These are phyloP conservation scores for Thielaviopsis populi DNA, from an alignment of 2,329 filamentous ascomycete species.

Conservation along the genomic window DNA sequence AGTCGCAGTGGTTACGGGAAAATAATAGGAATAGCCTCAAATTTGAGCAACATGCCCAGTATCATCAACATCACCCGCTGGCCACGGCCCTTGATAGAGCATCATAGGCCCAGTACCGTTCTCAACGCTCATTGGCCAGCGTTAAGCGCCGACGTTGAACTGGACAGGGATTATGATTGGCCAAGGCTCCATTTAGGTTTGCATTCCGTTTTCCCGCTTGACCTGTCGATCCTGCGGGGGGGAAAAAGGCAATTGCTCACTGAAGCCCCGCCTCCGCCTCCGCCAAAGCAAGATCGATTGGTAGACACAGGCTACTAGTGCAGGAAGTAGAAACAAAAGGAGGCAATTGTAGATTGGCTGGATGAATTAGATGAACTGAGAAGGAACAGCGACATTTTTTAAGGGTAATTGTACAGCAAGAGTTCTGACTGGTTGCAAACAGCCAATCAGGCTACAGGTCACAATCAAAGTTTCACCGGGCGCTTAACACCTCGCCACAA, in stretches of 20 bases:
- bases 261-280: not conserved
- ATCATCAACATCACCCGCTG: not conserved
- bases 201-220: not conserved
- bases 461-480: not conserved
- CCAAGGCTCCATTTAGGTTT: not conserved
- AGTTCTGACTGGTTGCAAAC: no score
- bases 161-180: slow-evolving; percentile 8
- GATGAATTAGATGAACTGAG: not conserved
- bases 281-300: not conserved
- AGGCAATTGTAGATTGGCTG: not conserved
- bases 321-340: not conserved
- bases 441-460: not conserved
- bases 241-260: not conserved
- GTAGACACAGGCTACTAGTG: not conserved
- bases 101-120: not conserved
- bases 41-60: not conserved
- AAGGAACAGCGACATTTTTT: not conserved
- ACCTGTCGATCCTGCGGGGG: not conserved
- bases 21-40: not conserved
- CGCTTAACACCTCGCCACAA: not conserved
- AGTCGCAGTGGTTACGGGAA: not conserved
- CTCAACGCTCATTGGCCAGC: not conserved
- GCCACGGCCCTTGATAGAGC: not conserved
- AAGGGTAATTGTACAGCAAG: no score
- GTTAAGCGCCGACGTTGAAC: slow-evolving; percentile 10